A percentile compares a stretch with the other conserved stretches of the same genome.
Conservation (phyloP, 2,329 filamentous ascomycete genomes). For the Nannizzia gypsea region DNA sequence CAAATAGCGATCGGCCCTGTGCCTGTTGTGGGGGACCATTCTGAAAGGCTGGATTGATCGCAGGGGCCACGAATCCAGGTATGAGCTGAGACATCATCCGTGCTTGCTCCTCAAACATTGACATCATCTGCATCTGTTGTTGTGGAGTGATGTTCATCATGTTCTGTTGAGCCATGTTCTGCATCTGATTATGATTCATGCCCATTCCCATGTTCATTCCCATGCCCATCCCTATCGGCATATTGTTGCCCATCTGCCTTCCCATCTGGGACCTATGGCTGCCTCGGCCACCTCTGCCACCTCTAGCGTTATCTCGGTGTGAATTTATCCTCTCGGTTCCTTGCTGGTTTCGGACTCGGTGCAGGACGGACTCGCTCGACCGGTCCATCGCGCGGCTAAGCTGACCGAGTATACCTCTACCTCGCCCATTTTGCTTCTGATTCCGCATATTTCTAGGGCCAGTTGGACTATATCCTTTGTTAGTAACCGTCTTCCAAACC, state of each 20-base stretch:
- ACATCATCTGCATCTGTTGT: slow-evolving; percentile 62
- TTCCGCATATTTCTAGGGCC: slow-evolving; percentile 92
- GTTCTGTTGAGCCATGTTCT: slow-evolving; percentile 34
- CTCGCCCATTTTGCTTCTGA: slow-evolving; percentile 52
- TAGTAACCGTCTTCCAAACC: background rate
- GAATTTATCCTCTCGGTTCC: slow-evolving; percentile 72
- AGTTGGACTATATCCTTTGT: slow-evolving; percentile 59
- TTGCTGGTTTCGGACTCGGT: slow-evolving; percentile 61
- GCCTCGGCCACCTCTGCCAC: slow-evolving; percentile 48
- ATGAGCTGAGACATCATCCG: slow-evolving; percentile 69
- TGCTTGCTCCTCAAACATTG: slow-evolving; percentile 74
- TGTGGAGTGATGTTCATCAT: slow-evolving; percentile 50
- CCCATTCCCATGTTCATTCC: slow-evolving; percentile 26
- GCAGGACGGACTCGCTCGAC: slow-evolving; percentile 59
- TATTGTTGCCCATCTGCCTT: slow-evolving; percentile 28
- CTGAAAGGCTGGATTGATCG: slow-evolving; percentile 44
- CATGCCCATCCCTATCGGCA: slow-evolving; percentile 27
- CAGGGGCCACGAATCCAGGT: slow-evolving; percentile 43
- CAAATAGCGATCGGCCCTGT: slow-evolving; percentile 55
- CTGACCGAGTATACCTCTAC: slow-evolving; percentile 67
- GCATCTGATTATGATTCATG: slow-evolving; percentile 19
- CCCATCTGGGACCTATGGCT: slow-evolving; percentile 35
- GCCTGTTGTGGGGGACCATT: slow-evolving; percentile 32
- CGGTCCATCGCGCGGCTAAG: slow-evolving; percentile 75
- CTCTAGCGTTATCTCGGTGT: slow-evolving; percentile 62